Evolutionary conservation across 2,329 filamentous ascomycete species (phyloP).

Genomic region (Neopestalotiopsis rosae): DNA sequence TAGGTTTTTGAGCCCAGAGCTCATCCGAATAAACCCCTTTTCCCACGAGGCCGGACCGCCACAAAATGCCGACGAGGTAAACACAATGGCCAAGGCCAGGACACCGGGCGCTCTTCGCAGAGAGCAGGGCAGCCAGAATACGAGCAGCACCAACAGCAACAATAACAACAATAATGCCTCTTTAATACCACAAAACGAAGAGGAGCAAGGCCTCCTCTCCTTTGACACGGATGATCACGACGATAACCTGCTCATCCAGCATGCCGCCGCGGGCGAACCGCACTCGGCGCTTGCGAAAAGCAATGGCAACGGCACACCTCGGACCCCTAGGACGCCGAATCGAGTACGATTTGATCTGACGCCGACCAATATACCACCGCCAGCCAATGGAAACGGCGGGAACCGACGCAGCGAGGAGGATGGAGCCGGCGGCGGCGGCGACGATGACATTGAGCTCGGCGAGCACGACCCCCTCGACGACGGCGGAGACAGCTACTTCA

Average conservation of each 20-base stretch:
- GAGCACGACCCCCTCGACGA: conserved; percentile 26
- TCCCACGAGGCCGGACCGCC: conserved; percentile 16
- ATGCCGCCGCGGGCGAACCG: not conserved
- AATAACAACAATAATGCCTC: conserved; percentile 20
- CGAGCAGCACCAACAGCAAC: conserved; percentile 19
- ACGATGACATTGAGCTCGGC: conserved; percentile 31
- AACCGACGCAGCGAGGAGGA: conserved; percentile 13
- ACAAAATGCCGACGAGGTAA: conserved; percentile 45
- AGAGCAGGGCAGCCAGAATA: conserved; percentile 41
- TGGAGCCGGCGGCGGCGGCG: conserved; percentile 17
- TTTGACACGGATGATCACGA: conserved; percentile 15
- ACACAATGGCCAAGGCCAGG: conserved; percentile 49
- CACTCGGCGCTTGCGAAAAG: not conserved
- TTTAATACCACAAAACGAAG: conserved; percentile 34
- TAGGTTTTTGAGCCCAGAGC: not conserved
- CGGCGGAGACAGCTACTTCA: conserved; percentile 25
- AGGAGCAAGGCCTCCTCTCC: conserved; percentile 45
- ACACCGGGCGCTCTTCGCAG: conserved; percentile 32
- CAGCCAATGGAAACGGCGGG: conserved; percentile 28
- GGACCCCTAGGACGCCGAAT: conserved; percentile 64
- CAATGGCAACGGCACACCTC: conserved; percentile 17
- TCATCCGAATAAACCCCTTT: not conserved
- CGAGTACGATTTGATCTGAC: conserved; percentile 66
- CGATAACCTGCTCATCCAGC: conserved; percentile 16
- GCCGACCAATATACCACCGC: conserved; percentile 37